Conservation (phyloP, 257 asterid species). For the Capsicum pubescens region DNA sequence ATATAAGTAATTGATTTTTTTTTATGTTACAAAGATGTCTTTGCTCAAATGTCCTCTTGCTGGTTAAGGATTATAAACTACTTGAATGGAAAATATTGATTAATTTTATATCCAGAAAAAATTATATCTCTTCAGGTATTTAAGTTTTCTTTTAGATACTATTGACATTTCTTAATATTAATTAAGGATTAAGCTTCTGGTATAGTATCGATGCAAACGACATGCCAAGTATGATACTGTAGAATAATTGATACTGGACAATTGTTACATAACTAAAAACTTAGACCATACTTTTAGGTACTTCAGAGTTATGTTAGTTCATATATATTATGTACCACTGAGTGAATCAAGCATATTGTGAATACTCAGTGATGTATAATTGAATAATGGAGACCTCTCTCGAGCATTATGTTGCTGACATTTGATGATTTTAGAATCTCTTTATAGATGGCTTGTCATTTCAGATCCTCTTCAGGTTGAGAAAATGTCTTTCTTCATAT, state of each 20-base stretch:
- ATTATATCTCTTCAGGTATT: background rate
- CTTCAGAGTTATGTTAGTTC: background rate
- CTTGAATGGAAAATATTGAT: background rate
- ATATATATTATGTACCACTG: background rate
- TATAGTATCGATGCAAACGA: background rate
- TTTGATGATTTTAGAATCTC: background rate
- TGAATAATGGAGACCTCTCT: background rate
- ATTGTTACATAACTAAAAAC: background rate
- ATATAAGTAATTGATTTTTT: no score
- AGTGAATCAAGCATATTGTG: background rate
- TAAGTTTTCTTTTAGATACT: background rate
- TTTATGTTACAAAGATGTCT: no score
- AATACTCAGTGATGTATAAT: background rate
- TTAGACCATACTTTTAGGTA: background rate
- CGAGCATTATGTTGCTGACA: constrained; percentile 3
- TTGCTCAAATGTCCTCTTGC: background rate
- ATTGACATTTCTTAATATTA: background rate
- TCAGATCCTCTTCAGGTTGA: background rate
- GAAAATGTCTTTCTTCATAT: background rate
- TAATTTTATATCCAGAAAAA: background rate
- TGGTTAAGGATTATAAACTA: background rate
- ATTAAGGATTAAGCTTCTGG: background rate
- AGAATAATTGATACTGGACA: background rate
- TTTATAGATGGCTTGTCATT: background rate
- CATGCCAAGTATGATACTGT: background rate